Evolutionary conservation across 495 filamentous ascomycete genomes (phyloP).

Genomic region (Tuber melanosporum): DNA sequence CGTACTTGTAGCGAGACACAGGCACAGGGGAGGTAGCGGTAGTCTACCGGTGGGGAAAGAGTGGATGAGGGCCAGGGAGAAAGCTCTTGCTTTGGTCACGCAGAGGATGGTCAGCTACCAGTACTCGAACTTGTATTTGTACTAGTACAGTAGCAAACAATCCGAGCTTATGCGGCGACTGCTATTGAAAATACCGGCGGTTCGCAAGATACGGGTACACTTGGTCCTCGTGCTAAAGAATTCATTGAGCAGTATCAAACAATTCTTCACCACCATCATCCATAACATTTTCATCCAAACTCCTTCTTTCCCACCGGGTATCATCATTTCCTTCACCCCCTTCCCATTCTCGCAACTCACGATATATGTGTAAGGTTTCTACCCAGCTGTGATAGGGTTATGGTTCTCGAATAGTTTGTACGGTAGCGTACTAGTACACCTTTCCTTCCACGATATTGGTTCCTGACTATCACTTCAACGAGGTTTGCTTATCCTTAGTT

Average conservation of each 20-base stretch:
- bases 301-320: neutral
- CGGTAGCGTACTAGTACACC: neutral
- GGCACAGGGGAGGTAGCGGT: neutral
- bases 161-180: neutral
- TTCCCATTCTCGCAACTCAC: neutral
- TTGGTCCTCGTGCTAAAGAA: neutral
- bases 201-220: neutral
- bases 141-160: neutral
- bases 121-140: no score
- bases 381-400: neutral
- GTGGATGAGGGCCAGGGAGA: neutral
- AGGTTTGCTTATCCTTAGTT: neutral
- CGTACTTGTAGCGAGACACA: neutral
- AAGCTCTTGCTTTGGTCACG: neutral
- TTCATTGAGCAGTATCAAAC: neutral
- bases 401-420: no score
- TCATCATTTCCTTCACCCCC: neutral
- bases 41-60: no score
- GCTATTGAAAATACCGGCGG: neutral
- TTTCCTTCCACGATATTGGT: neutral
- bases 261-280: neutral
- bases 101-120: neutral
- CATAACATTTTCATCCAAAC: neutral
- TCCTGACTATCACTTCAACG: neutral
- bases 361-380: neutral